phyloP scores from a whole-genome alignment of 2,329 filamentous ascomycete species.

The Aulographum hederae region DNA sequence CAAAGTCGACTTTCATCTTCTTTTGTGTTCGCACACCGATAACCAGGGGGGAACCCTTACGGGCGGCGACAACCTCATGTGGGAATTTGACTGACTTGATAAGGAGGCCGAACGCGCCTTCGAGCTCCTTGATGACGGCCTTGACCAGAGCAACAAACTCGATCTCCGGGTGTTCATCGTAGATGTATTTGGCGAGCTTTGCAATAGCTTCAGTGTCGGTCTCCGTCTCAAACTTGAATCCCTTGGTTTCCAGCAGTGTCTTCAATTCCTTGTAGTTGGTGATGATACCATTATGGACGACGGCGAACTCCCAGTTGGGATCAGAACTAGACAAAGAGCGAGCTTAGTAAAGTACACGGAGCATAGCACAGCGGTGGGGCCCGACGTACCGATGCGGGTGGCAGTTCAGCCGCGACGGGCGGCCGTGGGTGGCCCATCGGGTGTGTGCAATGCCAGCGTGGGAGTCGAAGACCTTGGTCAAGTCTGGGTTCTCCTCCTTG shows the following conservation, averaged over 20 bases:
- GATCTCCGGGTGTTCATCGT: slow-evolving; percentile 83
- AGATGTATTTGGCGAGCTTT: slow-evolving; percentile 96
- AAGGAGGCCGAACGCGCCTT: slow-evolving; percentile 91
- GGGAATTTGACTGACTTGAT: slow-evolving; percentile 98
- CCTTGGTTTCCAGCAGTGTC: slow-evolving; percentile 80
- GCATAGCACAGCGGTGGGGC: background rate
- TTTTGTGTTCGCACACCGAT: slow-evolving; percentile 92
- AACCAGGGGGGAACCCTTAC: slow-evolving; percentile 94
- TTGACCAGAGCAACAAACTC: slow-evolving; percentile 95
- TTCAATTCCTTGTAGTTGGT: slow-evolving; percentile 99
- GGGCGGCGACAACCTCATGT: slow-evolving; percentile 91
- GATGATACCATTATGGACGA: slow-evolving; percentile 99
- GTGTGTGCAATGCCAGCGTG: slow-evolving; percentile 98
- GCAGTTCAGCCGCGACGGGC: slow-evolving; percentile 88
- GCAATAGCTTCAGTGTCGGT: slow-evolving; percentile 99
- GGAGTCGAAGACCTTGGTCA: slow-evolving; percentile 88
- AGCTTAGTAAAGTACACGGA: background rate
- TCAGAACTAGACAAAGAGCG: slow-evolving; percentile 50
- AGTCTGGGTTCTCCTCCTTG: slow-evolving; percentile 62
- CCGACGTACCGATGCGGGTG: slow-evolving; percentile 86
- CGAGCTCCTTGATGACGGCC: slow-evolving; percentile 93
- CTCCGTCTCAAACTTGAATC: slow-evolving; percentile 97
- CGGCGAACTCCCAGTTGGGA: slow-evolving; percentile 83
- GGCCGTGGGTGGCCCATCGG: slow-evolving; percentile 94
- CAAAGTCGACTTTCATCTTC: slow-evolving; percentile 99